Conservation (phyloP, 2,329 filamentous ascomycete genomes). For the Colletotrichum phormii region DNA sequence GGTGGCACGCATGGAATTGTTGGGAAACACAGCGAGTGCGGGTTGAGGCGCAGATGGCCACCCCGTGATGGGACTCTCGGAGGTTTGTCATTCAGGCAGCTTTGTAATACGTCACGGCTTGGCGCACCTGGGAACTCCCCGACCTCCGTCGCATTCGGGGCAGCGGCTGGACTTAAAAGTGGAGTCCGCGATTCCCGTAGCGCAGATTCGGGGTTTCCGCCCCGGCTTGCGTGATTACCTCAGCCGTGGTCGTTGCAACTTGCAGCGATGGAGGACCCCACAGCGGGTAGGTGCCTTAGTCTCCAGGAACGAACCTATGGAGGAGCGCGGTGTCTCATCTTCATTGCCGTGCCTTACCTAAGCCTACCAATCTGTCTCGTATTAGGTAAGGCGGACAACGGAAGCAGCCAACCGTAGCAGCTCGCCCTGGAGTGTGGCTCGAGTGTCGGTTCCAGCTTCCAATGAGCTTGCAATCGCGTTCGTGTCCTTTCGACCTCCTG, state of each 20-base stretch:
- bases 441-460: constrained; percentile 34
- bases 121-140: neutral
- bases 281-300: constrained; percentile 20
- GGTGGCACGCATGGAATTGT: constrained; percentile 14
- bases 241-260: neutral
- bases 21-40: constrained; percentile 17
- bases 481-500: constrained; percentile 40
- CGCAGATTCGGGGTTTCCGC: constrained; percentile 9
- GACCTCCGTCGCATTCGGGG: constrained; percentile 2
- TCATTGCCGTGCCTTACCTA: neutral
- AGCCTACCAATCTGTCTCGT: neutral
- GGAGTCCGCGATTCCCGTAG: neutral
- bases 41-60: constrained; percentile 30
- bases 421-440: constrained; percentile 21
- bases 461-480: constrained; percentile 42
- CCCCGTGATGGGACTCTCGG: constrained; percentile 39
- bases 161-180: constrained; percentile 6
- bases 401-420: neutral
- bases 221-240: neutral
- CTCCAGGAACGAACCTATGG: constrained; percentile 3
- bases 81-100: constrained; percentile 46
- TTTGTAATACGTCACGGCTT: constrained; percentile 56
- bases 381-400: constrained; percentile 10
- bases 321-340: neutral
- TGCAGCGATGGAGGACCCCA: neutral